Base-by-base conservation (phyloP, 805 yeast genomes). In the Kluyveromyces aestuarii region DNA sequence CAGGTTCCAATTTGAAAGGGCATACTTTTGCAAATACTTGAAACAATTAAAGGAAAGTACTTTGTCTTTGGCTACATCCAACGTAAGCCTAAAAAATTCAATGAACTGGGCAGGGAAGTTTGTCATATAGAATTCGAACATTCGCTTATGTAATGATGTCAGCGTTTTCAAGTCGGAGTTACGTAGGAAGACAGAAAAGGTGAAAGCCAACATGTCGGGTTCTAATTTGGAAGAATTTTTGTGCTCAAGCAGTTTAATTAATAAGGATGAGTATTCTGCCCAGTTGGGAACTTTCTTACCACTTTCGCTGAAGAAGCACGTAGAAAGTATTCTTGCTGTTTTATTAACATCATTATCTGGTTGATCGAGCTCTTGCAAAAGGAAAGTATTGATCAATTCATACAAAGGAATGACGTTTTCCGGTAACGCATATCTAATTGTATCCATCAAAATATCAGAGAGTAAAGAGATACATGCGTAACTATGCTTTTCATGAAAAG, bases 231-330 rank as follows among this genome's bases (percentile, higher is more conserved):
- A 21, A 6, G 37, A 35, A 14, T 46, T 47, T n/a, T 52, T 47
- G 16, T 48, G 47, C 4, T 43, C 27, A 11, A 58, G 44, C 3
- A 59, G 30, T 21, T 41, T 51, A 21, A 51, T 53, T 13, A 55
- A 48, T 25, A 58, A 17, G 11, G 41, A 37, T 10, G 52, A 48
- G 10, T 56, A 40, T 19, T 14, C 45, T 7, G 51, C 46, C 91
- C 91, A 84, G 52, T 72, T 66, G 1, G 71, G 58, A 3, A 83
- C 73, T 57, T 81, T 82, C 51, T 65, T 75, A 56, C 93, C 93
- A 43, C 87, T 79, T 51, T 84, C 90, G 2, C 86, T 80, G 63
- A 82, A 85, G 0, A 74, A 61, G 45, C 84, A 59, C 0, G 82
- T 63, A 0, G 74, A 61, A 39, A 81, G 55, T 2, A 81, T 47